Evolutionary conservation across 495 filamentous ascomycete species (phyloP).

Genomic region (Hypoxylon rickii): DNA sequence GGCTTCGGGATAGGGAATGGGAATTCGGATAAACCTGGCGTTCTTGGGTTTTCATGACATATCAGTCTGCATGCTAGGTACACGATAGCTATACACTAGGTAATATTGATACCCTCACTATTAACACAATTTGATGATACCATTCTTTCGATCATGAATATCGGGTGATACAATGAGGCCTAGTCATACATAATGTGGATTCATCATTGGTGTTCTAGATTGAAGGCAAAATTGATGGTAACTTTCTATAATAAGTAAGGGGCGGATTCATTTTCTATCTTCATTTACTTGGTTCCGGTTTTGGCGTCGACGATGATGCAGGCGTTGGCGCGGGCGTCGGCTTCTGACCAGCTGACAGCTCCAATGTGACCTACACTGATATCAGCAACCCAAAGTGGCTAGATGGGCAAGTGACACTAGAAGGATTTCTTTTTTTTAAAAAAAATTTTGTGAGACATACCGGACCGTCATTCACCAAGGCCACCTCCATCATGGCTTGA

Average conservation of each 20-base stretch:
- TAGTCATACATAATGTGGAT: not conserved
- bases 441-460: slow-evolving; percentile 70
- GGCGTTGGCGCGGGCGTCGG: slow-evolving; percentile 3
- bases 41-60: slow-evolving; percentile 6
- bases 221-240: not conserved
- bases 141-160: slow-evolving; percentile 2
- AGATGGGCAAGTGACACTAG: no score
- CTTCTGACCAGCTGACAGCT: slow-evolving; percentile 35
- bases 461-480: slow-evolving; percentile 90
- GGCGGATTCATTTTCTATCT: no score
- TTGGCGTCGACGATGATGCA: slow-evolving; percentile 2
- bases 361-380: slow-evolving; percentile 39
- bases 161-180: not conserved
- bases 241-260: not conserved
- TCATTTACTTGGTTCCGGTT: slow-evolving; percentile 12
- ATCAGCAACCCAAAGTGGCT: slow-evolving; percentile 18
- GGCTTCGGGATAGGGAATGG: not conserved
- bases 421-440: no score
- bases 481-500: slow-evolving; percentile 98
- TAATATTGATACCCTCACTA: slow-evolving; percentile 34
- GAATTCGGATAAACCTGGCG: not conserved
- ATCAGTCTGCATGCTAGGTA: slow-evolving; percentile 1
- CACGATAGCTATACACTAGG: no score
- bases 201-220: no score
- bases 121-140: slow-evolving; percentile 5